phyloP scores from a whole-genome alignment of 2,329 filamentous ascomycete species.

The Aureobasidium sp. region DNA sequence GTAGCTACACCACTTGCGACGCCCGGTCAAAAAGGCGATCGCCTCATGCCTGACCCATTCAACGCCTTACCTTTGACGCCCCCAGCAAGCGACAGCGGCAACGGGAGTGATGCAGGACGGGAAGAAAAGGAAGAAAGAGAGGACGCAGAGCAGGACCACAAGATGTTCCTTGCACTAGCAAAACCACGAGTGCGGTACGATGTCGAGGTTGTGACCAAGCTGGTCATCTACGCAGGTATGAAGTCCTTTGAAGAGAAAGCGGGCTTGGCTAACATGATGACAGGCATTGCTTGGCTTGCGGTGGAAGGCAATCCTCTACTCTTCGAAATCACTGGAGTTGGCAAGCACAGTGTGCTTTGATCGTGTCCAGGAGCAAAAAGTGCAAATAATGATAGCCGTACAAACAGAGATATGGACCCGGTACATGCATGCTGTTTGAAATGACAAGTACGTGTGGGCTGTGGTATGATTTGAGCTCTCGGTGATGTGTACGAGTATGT shows the following conservation, averaged over 20 bases:
- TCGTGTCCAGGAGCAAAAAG: background rate
- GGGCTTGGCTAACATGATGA: slow-evolving; percentile 13
- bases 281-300: slow-evolving; percentile 75
- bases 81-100: slow-evolving; percentile 23
- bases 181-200: slow-evolving; percentile 89
- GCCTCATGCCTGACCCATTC: slow-evolving; percentile 1
- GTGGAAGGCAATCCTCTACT: slow-evolving; percentile 65
- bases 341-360: slow-evolving; percentile 4
- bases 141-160: slow-evolving; percentile 35
- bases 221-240: slow-evolving; percentile 85
- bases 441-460: background rate
- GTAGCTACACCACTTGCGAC: background rate
- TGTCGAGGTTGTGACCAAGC: slow-evolving; percentile 95
- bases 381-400: background rate
- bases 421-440: background rate
- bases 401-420: background rate
- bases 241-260: background rate
- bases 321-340: slow-evolving; percentile 35
- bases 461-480: background rate
- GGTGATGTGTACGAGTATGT: background rate
- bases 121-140: slow-evolving; percentile 25
- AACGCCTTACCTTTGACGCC: slow-evolving; percentile 22
- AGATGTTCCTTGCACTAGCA: slow-evolving; percentile 76
- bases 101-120: slow-evolving; percentile 5
- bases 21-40: background rate